Base-by-base conservation (phyloP, 169 alveolate species). In the Babesia gibsoni region DNA sequence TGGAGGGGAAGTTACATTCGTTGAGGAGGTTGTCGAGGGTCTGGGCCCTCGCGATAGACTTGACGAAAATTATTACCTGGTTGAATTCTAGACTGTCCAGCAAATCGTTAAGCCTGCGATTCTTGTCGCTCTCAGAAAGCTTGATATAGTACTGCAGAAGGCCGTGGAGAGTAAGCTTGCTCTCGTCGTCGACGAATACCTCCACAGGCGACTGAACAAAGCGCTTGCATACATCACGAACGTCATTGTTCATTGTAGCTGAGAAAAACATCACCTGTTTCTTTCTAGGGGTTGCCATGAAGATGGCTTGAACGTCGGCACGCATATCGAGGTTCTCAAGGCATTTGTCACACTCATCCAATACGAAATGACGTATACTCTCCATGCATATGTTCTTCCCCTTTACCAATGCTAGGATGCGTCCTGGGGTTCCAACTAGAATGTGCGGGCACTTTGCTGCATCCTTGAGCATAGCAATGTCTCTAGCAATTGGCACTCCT, bases 261-360 rank as follows among this genome's bases (percentile, higher is more conserved):
- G 98, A 93, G 90, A 96, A 98, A 96, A 98, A 95, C 99, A 97
- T 96, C 18, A 92, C 99, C 91, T 98, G 99, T 89, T 96, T 98
- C 89, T 96, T 92, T 91, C 94, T 95, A 22, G 99, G 99, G 35
- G 99, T 95, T 49, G 95, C 87, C 83, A 93, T 89, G 93, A 97
- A 98, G 78, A 98, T 97, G 63, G 92, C 83, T 89, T 98, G 99
- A n/a, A 98, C 99, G 81, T 98, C 99, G 52, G 95, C 95, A 77
- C 98, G 89, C 99, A 96, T 96, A 85, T 98, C 99, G 49, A 94
- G 88, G 66, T 96, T 96, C 82, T 95, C 98, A 61, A 98, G 94
- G 93, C 99, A 96, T 86, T 96, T 97, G 82, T 98, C 99, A 84
- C 99, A 98, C 86, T 98, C 99, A 81, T 98, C 99, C 59, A 98